Evolutionary conservation across 225 moss, liverwort and hornwort species (phyloP).

Genomic region (Pseudoscleropodium purum): DNA sequence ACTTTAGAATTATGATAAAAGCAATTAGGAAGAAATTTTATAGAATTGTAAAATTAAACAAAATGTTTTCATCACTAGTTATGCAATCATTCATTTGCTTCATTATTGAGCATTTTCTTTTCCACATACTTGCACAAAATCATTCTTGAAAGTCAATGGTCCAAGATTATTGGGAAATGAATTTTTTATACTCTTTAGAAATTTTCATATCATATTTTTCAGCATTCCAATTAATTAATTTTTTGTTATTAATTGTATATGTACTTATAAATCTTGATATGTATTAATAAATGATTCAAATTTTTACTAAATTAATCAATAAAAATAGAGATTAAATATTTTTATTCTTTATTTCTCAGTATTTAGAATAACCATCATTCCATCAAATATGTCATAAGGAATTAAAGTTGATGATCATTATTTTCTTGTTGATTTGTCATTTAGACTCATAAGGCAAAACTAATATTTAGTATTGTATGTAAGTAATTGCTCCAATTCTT

Average conservation of each 20-base stretch:
- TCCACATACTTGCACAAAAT: not conserved
- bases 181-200: not conserved
- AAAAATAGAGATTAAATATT: too few relatives aligned
- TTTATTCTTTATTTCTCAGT: too few relatives aligned
- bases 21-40: not conserved
- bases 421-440: not conserved
- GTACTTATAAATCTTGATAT: not conserved
- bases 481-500: not conserved
- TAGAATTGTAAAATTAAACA: not conserved
- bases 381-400: too few relatives aligned
- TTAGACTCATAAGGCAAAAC: not conserved
- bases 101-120: not conserved
- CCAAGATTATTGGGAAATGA: not conserved
- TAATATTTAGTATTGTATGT: not conserved
- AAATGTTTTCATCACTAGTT: not conserved
- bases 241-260: too few relatives aligned
- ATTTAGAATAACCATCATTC: not conserved
- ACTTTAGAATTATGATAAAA: not conserved
- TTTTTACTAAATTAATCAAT: not conserved
- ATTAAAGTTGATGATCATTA: too few relatives aligned
- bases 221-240: fast-evolving
- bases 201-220: not conserved
- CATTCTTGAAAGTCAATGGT: not conserved
- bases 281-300: too few relatives aligned
- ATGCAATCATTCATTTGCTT: not conserved